phyloP scores from a whole-genome alignment of 345 rosid species.

The Citrus medica region DNA sequence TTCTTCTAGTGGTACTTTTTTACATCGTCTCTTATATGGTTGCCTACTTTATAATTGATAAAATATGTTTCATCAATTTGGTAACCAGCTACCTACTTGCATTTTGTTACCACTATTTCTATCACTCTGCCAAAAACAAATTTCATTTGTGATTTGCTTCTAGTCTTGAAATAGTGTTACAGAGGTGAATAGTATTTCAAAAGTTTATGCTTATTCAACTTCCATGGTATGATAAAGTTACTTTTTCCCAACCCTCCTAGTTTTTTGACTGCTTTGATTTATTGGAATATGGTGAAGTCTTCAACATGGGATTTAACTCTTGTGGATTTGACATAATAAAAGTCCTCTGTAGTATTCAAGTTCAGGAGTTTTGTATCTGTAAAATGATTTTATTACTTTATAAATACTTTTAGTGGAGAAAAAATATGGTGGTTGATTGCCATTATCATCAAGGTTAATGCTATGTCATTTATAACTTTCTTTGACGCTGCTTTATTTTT shows the following conservation, averaged over 20 bases:
- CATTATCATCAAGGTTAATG: background rate
- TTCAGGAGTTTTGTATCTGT: background rate
- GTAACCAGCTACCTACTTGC: background rate
- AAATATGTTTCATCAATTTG: background rate
- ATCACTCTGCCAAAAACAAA: background rate
- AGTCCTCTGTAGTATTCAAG: background rate
- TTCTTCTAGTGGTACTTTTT: constrained; percentile 85
- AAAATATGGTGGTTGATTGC: background rate
- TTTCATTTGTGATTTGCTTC: background rate
- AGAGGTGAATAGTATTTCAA: background rate
- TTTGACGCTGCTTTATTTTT: background rate
- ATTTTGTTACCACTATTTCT: background rate
- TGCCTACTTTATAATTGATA: background rate
- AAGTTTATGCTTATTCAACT: background rate
- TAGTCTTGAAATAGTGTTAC: background rate
- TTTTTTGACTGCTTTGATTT: background rate
- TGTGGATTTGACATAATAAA: background rate
- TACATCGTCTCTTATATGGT: constrained; percentile 13
- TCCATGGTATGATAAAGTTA: background rate
- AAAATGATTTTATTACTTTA: background rate
- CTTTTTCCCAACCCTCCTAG: background rate
- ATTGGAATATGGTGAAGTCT: background rate
- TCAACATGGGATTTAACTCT: background rate
- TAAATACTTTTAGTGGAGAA: background rate
- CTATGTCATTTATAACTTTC: background rate